These are phyloP conservation scores for Sanghuangporus weigelae DNA, from an alignment of 1,284 basidiomycete genomes.

Conservation along the genomic window DNA sequence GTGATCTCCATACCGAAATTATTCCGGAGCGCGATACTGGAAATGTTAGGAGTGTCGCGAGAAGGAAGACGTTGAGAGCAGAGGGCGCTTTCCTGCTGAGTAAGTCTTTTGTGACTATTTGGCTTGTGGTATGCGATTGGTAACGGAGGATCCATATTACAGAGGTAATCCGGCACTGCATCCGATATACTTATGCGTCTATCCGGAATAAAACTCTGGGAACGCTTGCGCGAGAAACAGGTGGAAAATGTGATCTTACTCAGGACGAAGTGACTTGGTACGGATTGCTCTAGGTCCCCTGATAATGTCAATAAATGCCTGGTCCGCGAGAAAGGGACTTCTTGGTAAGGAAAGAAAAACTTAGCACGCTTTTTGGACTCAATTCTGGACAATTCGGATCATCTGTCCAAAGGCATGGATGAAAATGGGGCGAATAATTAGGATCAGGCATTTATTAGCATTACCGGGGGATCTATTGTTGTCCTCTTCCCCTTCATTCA, in stretches of 20 bases:
- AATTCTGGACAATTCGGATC: no score
- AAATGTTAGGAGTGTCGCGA: not conserved
- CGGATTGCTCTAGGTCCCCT: constrained; percentile 21
- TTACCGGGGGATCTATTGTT: not conserved
- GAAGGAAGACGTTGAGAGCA: not conserved
- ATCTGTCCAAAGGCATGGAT: no score
- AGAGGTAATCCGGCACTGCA: constrained; percentile 57
- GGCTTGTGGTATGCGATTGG: not conserved
- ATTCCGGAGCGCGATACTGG: no score
- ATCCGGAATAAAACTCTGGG: constrained; percentile 45
- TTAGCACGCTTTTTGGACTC: no score
- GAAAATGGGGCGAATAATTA: no score
- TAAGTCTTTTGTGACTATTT: not conserved
- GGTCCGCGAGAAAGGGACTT: not conserved
- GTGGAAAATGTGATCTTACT: constrained; percentile 37
- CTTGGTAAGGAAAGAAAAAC: not conserved
- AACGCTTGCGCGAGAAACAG: constrained; percentile 35
- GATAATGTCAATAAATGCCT: not conserved
- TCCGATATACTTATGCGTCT: constrained; percentile 49
- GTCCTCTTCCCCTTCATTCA: not conserved
- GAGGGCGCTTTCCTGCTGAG: not conserved
- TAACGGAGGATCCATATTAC: not conserved
- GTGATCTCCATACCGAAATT: not conserved
- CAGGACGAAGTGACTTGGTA: constrained; percentile 61
- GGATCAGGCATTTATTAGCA: not conserved